phyloP scores from a whole-genome alignment of 805 yeast genomes.

The Nakazawaea pomicola region DNA sequence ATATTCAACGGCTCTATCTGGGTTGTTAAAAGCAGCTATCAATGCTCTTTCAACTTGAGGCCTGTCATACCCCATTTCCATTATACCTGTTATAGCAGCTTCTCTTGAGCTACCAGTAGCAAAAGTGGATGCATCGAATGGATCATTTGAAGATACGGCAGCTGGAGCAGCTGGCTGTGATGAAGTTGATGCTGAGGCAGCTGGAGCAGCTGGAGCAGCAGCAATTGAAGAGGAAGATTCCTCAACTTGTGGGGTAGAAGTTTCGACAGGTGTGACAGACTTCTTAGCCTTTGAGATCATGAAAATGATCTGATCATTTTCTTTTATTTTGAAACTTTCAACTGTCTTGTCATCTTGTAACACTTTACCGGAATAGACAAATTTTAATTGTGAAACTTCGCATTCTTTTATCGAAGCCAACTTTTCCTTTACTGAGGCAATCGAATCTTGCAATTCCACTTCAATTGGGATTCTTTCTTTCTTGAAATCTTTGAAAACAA shows the following conservation, averaged over 20 bases:
- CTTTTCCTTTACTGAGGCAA: constrained; percentile 63
- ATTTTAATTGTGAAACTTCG: constrained; percentile 71
- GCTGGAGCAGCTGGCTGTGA: constrained; percentile 21
- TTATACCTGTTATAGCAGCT: constrained; percentile 71
- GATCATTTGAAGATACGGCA: constrained; percentile 11
- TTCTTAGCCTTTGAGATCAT: constrained; percentile 68
- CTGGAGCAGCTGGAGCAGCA: constrained; percentile 18
- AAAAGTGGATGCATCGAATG: constrained; percentile 46
- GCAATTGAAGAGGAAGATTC: constrained; percentile 18
- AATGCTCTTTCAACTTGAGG: constrained; percentile 84
- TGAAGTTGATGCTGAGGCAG: constrained; percentile 12
- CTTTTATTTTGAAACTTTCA: constrained; percentile 69
- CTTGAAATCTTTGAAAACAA: constrained; percentile 86
- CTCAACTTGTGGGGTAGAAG: constrained; percentile 24
- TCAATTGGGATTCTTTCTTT: constrained; percentile 83
- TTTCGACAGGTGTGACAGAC: constrained; percentile 20
- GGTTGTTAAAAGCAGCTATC: constrained; percentile 94
- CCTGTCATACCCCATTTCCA: constrained; percentile 95
- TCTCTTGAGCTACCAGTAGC: constrained; percentile 78
- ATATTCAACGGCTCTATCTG: constrained; percentile 97
- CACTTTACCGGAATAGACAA: constrained; percentile 88
- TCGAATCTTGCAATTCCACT: constrained; percentile 60
- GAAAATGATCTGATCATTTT: constrained; percentile 83
- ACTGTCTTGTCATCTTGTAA: constrained; percentile 78
- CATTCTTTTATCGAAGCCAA: constrained; percentile 66